Evolutionary conservation across 1,284 basidiomycete genomes (phyloP).

Genomic region (Ustilago hordei): DNA sequence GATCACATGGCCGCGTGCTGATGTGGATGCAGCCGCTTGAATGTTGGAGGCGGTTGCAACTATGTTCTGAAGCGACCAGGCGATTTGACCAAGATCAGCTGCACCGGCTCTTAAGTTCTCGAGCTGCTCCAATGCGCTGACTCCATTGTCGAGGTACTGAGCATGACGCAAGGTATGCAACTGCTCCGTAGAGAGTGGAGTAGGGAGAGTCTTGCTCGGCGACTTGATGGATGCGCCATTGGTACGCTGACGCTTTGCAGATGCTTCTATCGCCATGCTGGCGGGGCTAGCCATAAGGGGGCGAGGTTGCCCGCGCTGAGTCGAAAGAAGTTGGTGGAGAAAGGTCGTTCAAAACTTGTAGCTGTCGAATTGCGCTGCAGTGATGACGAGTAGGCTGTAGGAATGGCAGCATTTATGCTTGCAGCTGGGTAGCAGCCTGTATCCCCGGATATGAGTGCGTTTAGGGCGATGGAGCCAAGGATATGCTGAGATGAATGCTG

Average conservation of each 20-base stretch:
- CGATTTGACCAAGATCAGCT: constrained; percentile 24
- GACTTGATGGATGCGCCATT: constrained; percentile 5
- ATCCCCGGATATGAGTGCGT: no score
- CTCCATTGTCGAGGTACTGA: constrained; percentile 26
- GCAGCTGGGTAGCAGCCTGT: no score
- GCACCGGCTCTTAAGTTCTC: constrained; percentile 9
- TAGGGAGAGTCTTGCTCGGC: constrained; percentile 3
- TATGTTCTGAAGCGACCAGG: constrained; percentile 44
- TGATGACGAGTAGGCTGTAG: neutral
- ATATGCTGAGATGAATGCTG: neutral
- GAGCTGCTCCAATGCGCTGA: constrained; percentile 24
- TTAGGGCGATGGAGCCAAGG: neutral
- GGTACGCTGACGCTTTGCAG: constrained; percentile 31
- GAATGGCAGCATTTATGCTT: neutral
- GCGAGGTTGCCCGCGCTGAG: neutral
- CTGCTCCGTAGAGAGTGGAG: constrained; percentile 18
- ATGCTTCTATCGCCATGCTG: constrained; percentile 32
- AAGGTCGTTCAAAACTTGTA: neutral
- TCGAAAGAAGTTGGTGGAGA: neutral
- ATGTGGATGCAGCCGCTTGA: constrained; percentile 10
- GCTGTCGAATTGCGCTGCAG: neutral
- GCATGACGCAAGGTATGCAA: constrained; percentile 27
- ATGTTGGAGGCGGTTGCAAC: constrained; percentile 39
- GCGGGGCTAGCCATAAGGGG: neutral
- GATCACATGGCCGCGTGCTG: constrained; percentile 22